phyloP scores from a whole-genome alignment of 2,329 filamentous ascomycete species.

The Verticillium isaacii region DNA sequence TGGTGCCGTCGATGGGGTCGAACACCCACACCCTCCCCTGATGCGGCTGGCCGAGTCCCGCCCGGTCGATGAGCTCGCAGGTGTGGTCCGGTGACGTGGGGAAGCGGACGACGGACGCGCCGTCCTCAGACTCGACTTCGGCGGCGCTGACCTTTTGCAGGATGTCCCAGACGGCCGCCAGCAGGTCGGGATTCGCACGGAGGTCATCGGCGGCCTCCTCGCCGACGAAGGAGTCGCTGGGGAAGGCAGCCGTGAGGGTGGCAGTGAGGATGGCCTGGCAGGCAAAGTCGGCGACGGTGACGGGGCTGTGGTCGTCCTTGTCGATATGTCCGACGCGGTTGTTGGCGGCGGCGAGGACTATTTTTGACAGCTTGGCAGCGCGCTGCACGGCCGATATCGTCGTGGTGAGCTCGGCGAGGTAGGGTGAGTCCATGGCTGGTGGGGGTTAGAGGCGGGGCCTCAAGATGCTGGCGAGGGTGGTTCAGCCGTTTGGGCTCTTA shows the following conservation, averaged over 20 bases:
- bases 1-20: slow-evolving; percentile 57
- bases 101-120: slow-evolving; percentile 17
- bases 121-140: slow-evolving; percentile 20
- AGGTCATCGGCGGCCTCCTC: slow-evolving; percentile 50
- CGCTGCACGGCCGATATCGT: slow-evolving; percentile 37
- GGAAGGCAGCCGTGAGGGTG: slow-evolving; percentile 45
- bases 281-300: slow-evolving; percentile 56
- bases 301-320: slow-evolving; percentile 52
- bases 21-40: slow-evolving; percentile 50
- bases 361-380: slow-evolving; percentile 45
- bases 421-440: slow-evolving; percentile 35
- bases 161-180: slow-evolving; percentile 43
- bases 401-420: slow-evolving; percentile 34
- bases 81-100: slow-evolving; percentile 38
- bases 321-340: slow-evolving; percentile 34
- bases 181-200: slow-evolving; percentile 33
- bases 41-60: slow-evolving; percentile 34
- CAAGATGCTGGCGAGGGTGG: neutral
- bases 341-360: slow-evolving; percentile 39
- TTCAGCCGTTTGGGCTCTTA: neutral
- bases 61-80: slow-evolving; percentile 50
- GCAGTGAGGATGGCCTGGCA: slow-evolving; percentile 51
- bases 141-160: slow-evolving; percentile 27
- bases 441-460: neutral
- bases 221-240: slow-evolving; percentile 46